Base-by-base conservation (phyloP, 768 basidiomycete species). In the Lactifluus hygrophoroides region DNA sequence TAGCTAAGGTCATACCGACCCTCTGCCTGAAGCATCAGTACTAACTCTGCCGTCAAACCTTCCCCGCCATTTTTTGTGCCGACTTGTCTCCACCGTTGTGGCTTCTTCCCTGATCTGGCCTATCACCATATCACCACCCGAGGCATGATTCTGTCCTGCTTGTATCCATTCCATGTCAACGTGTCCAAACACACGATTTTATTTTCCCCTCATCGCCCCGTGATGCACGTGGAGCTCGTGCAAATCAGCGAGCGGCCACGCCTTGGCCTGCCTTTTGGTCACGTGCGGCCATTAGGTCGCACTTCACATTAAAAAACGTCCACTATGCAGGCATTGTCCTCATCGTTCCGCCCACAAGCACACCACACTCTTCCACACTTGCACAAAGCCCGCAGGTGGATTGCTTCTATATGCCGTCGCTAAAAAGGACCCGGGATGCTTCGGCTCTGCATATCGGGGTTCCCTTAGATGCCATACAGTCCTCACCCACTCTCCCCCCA, bases 301-400 rank as follows among this genome's bases (percentile, higher is more conserved):
- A 56, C 54, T 60, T 60, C 59, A 60, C 59, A 60, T 60, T 60
- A 60, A 60, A 60, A 54, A 44, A 56, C 59, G 49, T 23, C 54
- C 59, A 51, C 59, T 32, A 17, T 25, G 11, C 59, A 43, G 40
- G 43, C 54, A 60, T 60, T 56, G 43, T 56, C 59, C 59, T 51
- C 54, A 50, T 51, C 59, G 49, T 37, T 46, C 42, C 59, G 48
- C 35, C 59, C 59, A 60, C 58, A 60, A 60, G n/a, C 53, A 55
- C 48, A 43, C 58, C 58, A 56, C 54, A 55, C 17, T 40, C 30
- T 56, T 51, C 58, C 58, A 60, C 58, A 60, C 48, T 60, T 32
- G 54, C 48, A 45, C 54, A 49, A 38, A 50, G 16, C 11, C 43
- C 3, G 49, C 28, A 46, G 42, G 58, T 60, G 58, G 38, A 49